These are phyloP conservation scores for Hypoxylon rickii DNA, from an alignment of 495 filamentous ascomycete species.

Conservation along the genomic window DNA sequence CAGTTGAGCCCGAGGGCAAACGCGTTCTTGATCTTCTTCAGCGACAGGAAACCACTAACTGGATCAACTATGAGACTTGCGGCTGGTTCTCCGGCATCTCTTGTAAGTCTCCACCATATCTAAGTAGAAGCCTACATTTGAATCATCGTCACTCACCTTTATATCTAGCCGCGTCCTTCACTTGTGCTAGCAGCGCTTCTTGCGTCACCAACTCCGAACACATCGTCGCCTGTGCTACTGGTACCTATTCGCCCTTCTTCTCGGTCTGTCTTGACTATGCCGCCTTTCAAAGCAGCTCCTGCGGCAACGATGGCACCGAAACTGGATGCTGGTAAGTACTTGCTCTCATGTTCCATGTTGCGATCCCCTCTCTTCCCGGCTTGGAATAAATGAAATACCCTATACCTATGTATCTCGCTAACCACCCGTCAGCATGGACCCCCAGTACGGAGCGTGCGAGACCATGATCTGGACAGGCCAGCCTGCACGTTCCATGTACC, in stretches of 20 bases:
- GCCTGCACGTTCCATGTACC: constrained; percentile 41
- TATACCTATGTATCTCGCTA: too few relatives aligned
- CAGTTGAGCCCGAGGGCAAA: neutral
- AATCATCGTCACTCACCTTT: constrained; percentile 5
- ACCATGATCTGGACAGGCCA: constrained; percentile 45
- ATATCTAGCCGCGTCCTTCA: constrained; percentile 28
- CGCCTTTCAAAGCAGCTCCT: constrained; percentile 33
- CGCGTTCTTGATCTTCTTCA: constrained; percentile 22
- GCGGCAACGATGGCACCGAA: constrained; percentile 13
- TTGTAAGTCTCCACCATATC: constrained; percentile 35
- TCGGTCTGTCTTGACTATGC: constrained; percentile 43
- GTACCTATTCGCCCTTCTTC: constrained; percentile 33
- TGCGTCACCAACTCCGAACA: constrained; percentile 41
- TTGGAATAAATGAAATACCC: too few relatives aligned
- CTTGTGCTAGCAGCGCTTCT: constrained; percentile 17
- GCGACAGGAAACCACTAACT: constrained; percentile 23
- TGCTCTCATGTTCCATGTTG: neutral
- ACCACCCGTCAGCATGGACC: constrained; percentile 8
- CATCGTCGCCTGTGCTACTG: constrained; percentile 41
- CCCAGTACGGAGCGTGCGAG: constrained; percentile 33
- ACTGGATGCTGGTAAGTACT: constrained; percentile 49
- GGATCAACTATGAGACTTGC: constrained; percentile 42
- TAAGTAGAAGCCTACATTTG: neutral
- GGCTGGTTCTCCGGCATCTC: constrained; percentile 37
- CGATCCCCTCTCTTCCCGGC: neutral